Evolutionary conservation across 768 basidiomycete genomes (phyloP), one percentile per base, ranked within the genome.

Genomic region (Leucogyrophana mollusca): DNA sequence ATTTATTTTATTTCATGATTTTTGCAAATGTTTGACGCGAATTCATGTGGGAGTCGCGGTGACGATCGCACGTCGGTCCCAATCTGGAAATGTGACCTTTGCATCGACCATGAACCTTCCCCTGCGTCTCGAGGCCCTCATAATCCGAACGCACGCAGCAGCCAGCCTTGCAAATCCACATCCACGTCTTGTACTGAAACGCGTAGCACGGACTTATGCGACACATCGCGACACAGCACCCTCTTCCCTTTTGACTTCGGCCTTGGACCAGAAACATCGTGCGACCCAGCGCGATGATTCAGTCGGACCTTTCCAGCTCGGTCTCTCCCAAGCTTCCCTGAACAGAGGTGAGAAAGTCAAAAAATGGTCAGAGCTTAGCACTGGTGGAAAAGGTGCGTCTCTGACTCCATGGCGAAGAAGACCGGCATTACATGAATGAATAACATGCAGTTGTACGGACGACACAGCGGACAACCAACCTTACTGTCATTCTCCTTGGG

Each of bases 331-430:
- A 41, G 72, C 76, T 4, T 68, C 83, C 3, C 59, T 78, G 30
- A 73, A 68, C 40, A 76, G 70, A 40, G 77, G 75, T 20, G 76
- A 79, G 56, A 79, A 77, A 42, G 66, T 75, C 10, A 82, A 82
- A 61, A 85, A 82, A 59, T 93, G 90, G 90, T 83, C 84, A 22
- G 85, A 93, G 58, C 67, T 93, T 43, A 85, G 76, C 57, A 73
- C 81, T 7, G 71, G 80, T 38, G 90, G 88, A 39, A 93, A 93
- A 77, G 82, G 91, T 85, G 58, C 50, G 67, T 60, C 30, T 22
- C 25, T 11, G 33, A 43, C 27, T 13, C 22, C 24, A 36, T 44
- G 22, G 17, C 37, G n/a, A 16, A 20, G 18, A 34, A 24, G 39
- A 41, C 18, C 10, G 16, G 14, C n/a, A 24, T 42, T 41, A 38